phyloP scores from a whole-genome alignment of 1,284 basidiomycete genomes.

The Trametes versicolor region DNA sequence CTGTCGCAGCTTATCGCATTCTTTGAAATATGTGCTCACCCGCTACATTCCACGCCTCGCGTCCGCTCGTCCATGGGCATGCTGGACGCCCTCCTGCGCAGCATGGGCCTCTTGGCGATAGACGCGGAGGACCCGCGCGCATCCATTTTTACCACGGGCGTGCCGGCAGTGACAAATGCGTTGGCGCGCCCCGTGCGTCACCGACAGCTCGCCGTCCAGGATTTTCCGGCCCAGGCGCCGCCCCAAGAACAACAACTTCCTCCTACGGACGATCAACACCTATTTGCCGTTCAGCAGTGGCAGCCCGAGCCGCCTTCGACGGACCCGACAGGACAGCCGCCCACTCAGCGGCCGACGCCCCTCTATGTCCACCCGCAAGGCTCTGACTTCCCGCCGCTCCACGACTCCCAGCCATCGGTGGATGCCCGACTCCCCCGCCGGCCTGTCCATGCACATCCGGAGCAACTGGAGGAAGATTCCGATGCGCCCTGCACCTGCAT shows the following conservation, averaged over 20 bases:
- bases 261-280: neutral
- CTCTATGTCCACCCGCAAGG: neutral
- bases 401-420: neutral
- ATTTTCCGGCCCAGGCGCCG: neutral
- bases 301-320: neutral
- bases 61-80: slow-evolving; percentile 65
- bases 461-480: neutral
- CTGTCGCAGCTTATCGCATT: slow-evolving; percentile 65
- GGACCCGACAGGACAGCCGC: neutral
- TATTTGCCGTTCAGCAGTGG: neutral
- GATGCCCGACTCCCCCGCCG: neutral
- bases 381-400: neutral
- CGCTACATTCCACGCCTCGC: slow-evolving; percentile 61
- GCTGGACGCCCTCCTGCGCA: slow-evolving; percentile 74
- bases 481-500: slow-evolving; percentile 57
- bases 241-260: neutral
- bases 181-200: slow-evolving; percentile 3
- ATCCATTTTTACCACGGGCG: slow-evolving; percentile 58
- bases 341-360: neutral
- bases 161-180: slow-evolving; percentile 44
- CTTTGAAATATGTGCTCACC: slow-evolving; percentile 78
- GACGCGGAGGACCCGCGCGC: slow-evolving; percentile 53
- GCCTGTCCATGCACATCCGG: neutral
- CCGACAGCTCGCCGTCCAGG: neutral
- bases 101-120: slow-evolving; percentile 60